A percentile compares a stretch with the other conserved stretches of the same genome.
These are phyloP conservation scores for Claviceps sp. DNA, from an alignment of 2,329 filamentous ascomycete species.

Conservation along the genomic window DNA sequence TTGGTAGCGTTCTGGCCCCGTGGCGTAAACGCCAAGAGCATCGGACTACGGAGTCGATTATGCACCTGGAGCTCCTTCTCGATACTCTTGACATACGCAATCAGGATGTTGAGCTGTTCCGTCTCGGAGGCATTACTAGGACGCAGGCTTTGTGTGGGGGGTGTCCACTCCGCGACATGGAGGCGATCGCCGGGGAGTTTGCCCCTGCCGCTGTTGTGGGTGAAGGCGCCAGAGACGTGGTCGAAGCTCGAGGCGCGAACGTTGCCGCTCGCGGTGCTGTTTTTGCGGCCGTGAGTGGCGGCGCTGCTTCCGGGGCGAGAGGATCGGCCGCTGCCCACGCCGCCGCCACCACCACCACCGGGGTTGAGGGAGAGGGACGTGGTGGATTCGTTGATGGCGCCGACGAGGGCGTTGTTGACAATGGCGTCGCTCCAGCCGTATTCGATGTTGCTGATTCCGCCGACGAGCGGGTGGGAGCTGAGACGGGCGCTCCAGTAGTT, in stretches of 20 bases:
- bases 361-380: constrained; percentile 9
- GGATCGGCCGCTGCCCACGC: constrained; percentile 17
- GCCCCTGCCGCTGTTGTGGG: constrained; percentile 32
- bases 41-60: constrained; percentile 74
- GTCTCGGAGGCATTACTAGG: constrained; percentile 64
- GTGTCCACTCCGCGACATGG: constrained; percentile 74
- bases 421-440: constrained; percentile 90
- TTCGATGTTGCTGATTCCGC: constrained; percentile 91
- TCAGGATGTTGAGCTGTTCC: constrained; percentile 66
- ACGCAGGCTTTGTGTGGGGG: constrained; percentile 82
- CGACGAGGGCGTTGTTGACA: constrained; percentile 47
- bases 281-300: constrained; percentile 24
- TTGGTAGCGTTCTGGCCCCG: constrained; percentile 67
- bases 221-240: constrained; percentile 38
- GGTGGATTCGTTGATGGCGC: constrained; percentile 35
- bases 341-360: neutral
- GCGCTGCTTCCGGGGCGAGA: constrained; percentile 40
- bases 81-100: constrained; percentile 69
- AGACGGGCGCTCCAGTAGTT: constrained; percentile 97
- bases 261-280: constrained; percentile 37
- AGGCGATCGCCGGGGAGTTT: constrained; percentile 77
- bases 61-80: constrained; percentile 77
- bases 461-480: constrained; percentile 83
- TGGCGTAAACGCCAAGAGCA: constrained; percentile 81
- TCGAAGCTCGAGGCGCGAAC: constrained; percentile 48